A percentile compares a stretch with the other conserved stretches of the same genome.
Conservation (phyloP, 495 filamentous ascomycete genomes). For the Collariella sp. region DNA sequence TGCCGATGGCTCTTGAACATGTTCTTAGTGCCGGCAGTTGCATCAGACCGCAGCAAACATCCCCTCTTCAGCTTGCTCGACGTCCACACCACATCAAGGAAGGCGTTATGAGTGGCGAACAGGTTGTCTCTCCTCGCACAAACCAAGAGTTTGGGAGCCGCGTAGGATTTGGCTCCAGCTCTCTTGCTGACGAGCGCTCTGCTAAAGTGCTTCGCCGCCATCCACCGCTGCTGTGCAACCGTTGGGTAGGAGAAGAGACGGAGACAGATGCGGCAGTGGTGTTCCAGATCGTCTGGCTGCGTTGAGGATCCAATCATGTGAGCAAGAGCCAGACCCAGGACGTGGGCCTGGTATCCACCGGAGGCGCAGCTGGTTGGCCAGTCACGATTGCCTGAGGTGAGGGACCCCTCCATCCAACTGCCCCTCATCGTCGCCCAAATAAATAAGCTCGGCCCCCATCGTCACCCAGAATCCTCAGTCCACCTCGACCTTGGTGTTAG, state of each 20-base stretch:
- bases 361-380: conserved; percentile 12
- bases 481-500: background rate
- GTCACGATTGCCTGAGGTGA: conserved; percentile 3
- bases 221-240: background rate
- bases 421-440: conserved; percentile 21
- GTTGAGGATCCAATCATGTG: conserved; percentile 6
- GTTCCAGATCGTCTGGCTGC: conserved; percentile 13
- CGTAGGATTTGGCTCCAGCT: too few relatives aligned
- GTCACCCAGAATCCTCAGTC: conserved; percentile 3
- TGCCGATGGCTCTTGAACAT: too few relatives aligned
- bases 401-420: conserved; percentile 13
- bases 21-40: too few relatives aligned
- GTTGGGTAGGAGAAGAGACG: background rate
- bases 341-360: conserved; percentile 9
- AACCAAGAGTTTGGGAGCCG: too few relatives aligned
- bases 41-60: too few relatives aligned
- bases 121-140: too few relatives aligned
- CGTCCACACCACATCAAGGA: too few relatives aligned
- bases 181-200: background rate
- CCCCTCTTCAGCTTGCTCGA: too few relatives aligned
- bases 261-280: background rate
- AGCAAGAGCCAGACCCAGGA: background rate
- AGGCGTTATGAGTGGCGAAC: too few relatives aligned
- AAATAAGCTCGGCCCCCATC: conserved; percentile 20
- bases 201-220: background rate